These are phyloP conservation scores for Abortiporus biennis DNA, from an alignment of 1,284 basidiomycete genomes.

Conservation along the genomic window DNA sequence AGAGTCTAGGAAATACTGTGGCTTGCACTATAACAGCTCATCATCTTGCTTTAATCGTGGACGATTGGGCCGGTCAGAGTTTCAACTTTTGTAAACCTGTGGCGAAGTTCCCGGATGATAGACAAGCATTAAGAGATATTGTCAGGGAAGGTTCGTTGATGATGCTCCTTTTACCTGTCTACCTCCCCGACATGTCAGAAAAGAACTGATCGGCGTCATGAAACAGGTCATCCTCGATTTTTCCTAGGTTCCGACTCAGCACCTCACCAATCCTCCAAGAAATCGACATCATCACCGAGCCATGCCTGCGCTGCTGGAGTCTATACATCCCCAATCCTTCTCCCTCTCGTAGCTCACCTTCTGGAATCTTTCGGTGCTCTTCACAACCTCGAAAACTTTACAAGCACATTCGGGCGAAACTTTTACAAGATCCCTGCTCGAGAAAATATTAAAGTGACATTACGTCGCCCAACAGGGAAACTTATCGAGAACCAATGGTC, in stretches of 20 bases:
- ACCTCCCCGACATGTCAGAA: not conserved
- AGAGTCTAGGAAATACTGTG: conserved; percentile 81
- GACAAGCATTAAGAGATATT: conserved; percentile 78
- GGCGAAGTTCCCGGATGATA: conserved; percentile 93
- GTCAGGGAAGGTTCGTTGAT: conserved; percentile 63
- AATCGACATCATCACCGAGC: conserved; percentile 71
- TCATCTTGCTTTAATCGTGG: conserved; percentile 91
- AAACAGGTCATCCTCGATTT: conserved; percentile 81
- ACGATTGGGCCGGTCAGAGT: conserved; percentile 96
- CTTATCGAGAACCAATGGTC: conserved; percentile 49
- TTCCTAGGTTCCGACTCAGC: conserved; percentile 98
- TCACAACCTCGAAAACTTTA: conserved; percentile 75
- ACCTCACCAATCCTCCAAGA: conserved; percentile 82
- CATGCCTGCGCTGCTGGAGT: conserved; percentile 88
- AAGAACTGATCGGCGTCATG: not conserved
- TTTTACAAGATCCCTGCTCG: conserved; percentile 64
- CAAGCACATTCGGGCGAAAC: conserved; percentile 66
- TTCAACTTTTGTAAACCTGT: conserved; percentile 99
- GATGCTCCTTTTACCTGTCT: not conserved
- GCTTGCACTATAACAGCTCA: conserved; percentile 98
- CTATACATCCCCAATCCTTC: conserved; percentile 85
- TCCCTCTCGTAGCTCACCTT: conserved; percentile 83
- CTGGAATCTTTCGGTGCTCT: conserved; percentile 85
- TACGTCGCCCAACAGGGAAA: conserved; percentile 33
- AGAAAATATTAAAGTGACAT: conserved; percentile 22